Evolutionary conservation across 140 eudicot genomes (phyloP).

Genomic region (Flaveria floridana): DNA sequence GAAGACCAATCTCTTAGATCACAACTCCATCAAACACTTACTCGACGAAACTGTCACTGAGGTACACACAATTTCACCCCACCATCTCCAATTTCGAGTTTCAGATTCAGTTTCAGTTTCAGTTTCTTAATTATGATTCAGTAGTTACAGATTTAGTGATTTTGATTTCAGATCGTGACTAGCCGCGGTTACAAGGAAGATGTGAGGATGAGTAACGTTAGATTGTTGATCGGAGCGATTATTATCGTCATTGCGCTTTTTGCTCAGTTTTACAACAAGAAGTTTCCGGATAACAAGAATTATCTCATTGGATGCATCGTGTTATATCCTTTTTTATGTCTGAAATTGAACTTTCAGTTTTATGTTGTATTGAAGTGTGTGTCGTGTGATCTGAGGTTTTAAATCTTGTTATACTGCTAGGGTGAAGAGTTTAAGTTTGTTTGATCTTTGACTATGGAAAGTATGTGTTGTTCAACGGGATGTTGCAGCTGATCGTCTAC

Average conservation of each 20-base stretch:
- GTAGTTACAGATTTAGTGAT: neutral
- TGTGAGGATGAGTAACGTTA: constrained; percentile 83
- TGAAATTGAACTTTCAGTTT: neutral
- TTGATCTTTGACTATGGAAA: constrained; percentile 72
- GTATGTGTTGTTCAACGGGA: constrained; percentile 62
- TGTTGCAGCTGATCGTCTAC: constrained; percentile 83
- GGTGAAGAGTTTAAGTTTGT: constrained; percentile 24
- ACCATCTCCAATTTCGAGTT: neutral
- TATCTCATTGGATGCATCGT: constrained; percentile 74
- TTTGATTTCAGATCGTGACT: constrained; percentile 59
- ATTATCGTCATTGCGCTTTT: constrained; percentile 69
- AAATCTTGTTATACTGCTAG: neutral
- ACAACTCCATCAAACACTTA: constrained; percentile 74
- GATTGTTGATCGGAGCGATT: constrained; percentile 68
- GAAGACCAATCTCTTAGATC: constrained; percentile 74
- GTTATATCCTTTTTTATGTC: constrained; percentile 65
- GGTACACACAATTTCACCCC: constrained; percentile 36
- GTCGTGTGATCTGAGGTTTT: constrained; percentile 1
- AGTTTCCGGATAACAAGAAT: constrained; percentile 77
- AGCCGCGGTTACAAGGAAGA: constrained; percentile 80
- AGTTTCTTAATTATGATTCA: neutral
- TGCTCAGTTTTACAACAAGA: constrained; percentile 87
- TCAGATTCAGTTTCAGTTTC: constrained; percentile 1
- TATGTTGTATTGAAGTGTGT: no score
- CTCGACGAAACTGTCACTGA: constrained; percentile 86